Evolutionary conservation across 2,329 filamentous ascomycete species (phyloP).

Genomic region (Fonsecaea multimorphosa): DNA sequence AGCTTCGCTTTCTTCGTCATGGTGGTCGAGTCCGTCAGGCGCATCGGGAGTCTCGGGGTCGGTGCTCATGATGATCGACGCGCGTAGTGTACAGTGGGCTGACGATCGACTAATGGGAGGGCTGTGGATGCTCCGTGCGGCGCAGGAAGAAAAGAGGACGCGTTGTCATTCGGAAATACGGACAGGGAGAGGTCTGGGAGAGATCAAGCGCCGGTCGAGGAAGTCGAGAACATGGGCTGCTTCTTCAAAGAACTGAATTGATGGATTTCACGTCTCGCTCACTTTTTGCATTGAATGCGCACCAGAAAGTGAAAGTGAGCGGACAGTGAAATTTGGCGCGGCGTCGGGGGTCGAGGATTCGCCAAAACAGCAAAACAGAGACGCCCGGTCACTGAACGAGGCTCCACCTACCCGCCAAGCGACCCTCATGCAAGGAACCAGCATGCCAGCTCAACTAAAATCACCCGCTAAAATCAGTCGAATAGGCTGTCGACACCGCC

Average conservation of each 20-base stretch:
- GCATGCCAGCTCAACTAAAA: slow-evolving; percentile 15
- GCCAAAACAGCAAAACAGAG: slow-evolving; percentile 14
- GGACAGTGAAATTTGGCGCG: slow-evolving; percentile 14
- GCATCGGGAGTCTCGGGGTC: slow-evolving; percentile 31
- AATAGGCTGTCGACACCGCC: slow-evolving; percentile 1
- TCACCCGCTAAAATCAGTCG: not conserved
- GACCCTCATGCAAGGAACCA: slow-evolving; percentile 21
- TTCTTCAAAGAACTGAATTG: not conserved
- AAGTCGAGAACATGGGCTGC: not conserved
- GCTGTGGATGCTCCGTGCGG: slow-evolving; percentile 40
- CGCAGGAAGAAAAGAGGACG: slow-evolving; percentile 43
- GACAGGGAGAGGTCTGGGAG: not conserved
- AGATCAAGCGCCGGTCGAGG: not conserved
- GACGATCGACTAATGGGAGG: slow-evolving; percentile 8
- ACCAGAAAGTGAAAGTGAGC: slow-evolving; percentile 21
- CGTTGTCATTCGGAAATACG: slow-evolving; percentile 25
- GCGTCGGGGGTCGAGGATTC: slow-evolving; percentile 5
- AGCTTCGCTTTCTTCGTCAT: slow-evolving; percentile 31
- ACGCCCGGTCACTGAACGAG: slow-evolving; percentile 12
- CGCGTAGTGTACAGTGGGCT: slow-evolving; percentile 2
- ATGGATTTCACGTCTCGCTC: not conserved
- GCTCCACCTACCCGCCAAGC: slow-evolving; percentile 26
- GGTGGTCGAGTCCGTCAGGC: slow-evolving; percentile 26
- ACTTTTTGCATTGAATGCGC: slow-evolving; percentile 7
- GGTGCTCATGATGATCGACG: slow-evolving; percentile 29